Conservation (phyloP, 768 basidiomycete genomes). For the Leccinellum luteum region DNA sequence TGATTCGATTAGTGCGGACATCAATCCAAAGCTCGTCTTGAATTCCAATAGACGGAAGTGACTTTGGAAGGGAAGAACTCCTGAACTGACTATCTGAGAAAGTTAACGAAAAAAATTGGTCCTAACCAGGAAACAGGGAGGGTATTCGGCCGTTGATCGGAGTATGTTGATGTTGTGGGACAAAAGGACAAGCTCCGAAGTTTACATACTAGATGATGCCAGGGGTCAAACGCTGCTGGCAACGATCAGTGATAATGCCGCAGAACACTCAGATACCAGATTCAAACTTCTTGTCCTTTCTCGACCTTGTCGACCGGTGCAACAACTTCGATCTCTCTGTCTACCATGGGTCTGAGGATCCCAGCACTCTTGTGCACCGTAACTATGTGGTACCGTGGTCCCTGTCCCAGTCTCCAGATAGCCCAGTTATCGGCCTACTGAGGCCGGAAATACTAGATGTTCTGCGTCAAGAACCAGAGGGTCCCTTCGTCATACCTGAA, state of each 20-base stretch:
- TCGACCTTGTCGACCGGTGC: slow-evolving; percentile 65
- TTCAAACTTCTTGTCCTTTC: slow-evolving; percentile 37
- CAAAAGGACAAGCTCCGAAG: not conserved
- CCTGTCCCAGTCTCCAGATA: slow-evolving; percentile 47
- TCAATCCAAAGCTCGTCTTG: no score
- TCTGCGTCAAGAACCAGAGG: slow-evolving; percentile 45
- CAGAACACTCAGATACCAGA: not conserved
- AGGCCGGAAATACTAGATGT: slow-evolving; percentile 54
- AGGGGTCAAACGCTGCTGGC: not conserved
- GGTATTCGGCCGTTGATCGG: no score
- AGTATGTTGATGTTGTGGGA: not conserved
- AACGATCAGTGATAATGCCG: slow-evolving; percentile 8
- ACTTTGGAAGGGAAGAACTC: not conserved
- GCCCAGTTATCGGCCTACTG: slow-evolving; percentile 61
- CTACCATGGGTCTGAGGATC: slow-evolving; percentile 23
- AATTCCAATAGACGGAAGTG: no score
- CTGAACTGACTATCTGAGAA: no score
- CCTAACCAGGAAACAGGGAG: no score
- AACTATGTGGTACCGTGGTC: slow-evolving; percentile 56
- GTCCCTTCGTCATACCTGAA: slow-evolving; percentile 44
- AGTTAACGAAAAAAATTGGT: not conserved
- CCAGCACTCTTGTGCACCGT: slow-evolving; percentile 27
- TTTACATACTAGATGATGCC: not conserved
- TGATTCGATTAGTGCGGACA: no score
- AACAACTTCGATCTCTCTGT: slow-evolving; percentile 59